Evolutionary conservation across 2,329 filamentous ascomycete genomes (phyloP), one percentile per base, ranked within the genome.

Genomic region (Pyrenochaeta sp.): DNA sequence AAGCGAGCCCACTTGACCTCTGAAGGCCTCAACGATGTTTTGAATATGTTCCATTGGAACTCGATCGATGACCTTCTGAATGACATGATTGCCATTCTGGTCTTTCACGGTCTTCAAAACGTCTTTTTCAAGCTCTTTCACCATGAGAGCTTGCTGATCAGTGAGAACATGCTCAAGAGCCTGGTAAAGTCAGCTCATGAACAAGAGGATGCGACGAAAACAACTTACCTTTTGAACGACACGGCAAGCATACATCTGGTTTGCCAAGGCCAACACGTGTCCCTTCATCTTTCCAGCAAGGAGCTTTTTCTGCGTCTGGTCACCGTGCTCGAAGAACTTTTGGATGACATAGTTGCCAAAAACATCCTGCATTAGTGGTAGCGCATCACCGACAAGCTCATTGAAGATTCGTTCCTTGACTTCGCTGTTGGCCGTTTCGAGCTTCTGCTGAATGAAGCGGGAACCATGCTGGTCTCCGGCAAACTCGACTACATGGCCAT

Each of bases 331-430:
- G 58, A 98, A 97, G 72, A 98, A 88, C 74, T 97, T 98, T 71
- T 99, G 95, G 33, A 98, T 93, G 31, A 99, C 95, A 71, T 98
- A 99, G 75, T 99, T 99, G 48, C 95, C 95, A 71, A 97, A 99
- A 0, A 98, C 89, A 73, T 98, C 95, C 40, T 89, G 94, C 92
- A 97, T 97, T 42, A 99, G 80, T 69, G 94, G 92, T 27, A 96
- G 77, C 1, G 90, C 87, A 63, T 99, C 95, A 0, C 87, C 85
- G 64, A 90, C 85, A 40, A 99, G 92, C 75, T 98, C 95, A 0
- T 84, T 82, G 79, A 97, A 98, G 0, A 98, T 85, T 50, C 88
- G 88, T 29, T 96, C 91, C 77, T 97, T 98, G 71, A 97, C 94
- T 56, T 98, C 95, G 67, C 92, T 97, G 72, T 96, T 97, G 49